phyloP scores from a whole-genome alignment of 345 rosid species.

The Triadica sebifera region DNA sequence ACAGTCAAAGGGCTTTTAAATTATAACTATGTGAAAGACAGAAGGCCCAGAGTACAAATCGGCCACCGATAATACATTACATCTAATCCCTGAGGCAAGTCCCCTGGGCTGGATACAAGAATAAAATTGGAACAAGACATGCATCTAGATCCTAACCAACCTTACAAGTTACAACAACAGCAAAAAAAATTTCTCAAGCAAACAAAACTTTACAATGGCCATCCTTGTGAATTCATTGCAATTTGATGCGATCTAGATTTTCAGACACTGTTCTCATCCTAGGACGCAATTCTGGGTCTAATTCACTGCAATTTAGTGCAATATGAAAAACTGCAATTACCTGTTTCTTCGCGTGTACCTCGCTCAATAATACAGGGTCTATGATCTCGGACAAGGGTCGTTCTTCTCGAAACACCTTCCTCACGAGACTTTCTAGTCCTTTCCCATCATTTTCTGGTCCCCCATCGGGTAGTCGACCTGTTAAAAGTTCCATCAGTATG shows the following conservation, averaged over 20 bases:
- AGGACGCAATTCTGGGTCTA: slow-evolving; percentile 86
- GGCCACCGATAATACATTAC: not conserved
- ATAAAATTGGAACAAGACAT: slow-evolving; percentile 5
- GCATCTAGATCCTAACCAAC: not conserved
- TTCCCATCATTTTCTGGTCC: slow-evolving; percentile 58
- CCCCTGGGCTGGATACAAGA: not conserved
- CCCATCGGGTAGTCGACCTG: slow-evolving; percentile 57
- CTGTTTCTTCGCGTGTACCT: slow-evolving; percentile 68
- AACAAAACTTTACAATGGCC: slow-evolving; percentile 21
- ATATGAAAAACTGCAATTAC: slow-evolving; percentile 65
- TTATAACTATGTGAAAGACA: too few species aligned
- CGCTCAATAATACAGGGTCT: slow-evolving; percentile 56
- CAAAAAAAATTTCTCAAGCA: slow-evolving; percentile 6
- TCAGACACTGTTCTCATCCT: slow-evolving; percentile 84
- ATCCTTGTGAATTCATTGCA: slow-evolving; percentile 26
- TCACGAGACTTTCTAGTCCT: slow-evolving; percentile 59
- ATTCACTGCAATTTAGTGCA: slow-evolving; percentile 84
- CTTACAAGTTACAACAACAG: not conserved
- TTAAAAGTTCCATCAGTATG: slow-evolving; percentile 78
- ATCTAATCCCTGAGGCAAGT: too few species aligned
- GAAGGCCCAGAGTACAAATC: too few species aligned
- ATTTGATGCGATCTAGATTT: slow-evolving; percentile 65
- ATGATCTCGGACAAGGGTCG: slow-evolving; percentile 68
- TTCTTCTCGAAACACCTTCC: slow-evolving; percentile 67
- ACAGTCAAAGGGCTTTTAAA: too few species aligned